Percentiles rank a stretch among this genome's conserved stretches.
phyloP scores from a whole-genome alignment of 129 eudicot species.

The Logfia minima region DNA sequence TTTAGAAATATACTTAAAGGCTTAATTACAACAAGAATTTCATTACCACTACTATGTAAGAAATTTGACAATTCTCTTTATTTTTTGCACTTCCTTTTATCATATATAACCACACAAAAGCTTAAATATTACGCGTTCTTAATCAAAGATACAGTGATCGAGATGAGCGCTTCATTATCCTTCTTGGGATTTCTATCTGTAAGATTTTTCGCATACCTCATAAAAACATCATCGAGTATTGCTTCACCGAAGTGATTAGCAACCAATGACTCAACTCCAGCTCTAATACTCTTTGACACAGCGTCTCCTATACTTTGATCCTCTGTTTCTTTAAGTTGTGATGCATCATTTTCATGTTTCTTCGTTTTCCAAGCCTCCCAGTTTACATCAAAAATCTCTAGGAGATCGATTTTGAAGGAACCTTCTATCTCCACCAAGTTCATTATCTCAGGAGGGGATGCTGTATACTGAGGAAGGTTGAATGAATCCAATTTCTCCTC shows the following conservation, averaged over 20 bases:
- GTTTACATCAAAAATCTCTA: conserved; percentile 30
- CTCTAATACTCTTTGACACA: no score
- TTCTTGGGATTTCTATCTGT: conserved; percentile 19
- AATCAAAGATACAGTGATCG: no score
- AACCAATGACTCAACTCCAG: no score
- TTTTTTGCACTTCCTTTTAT: neutral
- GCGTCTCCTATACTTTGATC: conserved; percentile 18
- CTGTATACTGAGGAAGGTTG: conserved; percentile 37
- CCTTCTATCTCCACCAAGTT: conserved; percentile 38
- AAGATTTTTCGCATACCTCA: neutral
- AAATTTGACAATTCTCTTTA: neutral
- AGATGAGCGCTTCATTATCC: conserved; percentile 25
- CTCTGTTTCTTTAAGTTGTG: neutral
- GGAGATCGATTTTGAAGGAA: conserved; percentile 27
- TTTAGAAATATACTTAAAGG: neutral
- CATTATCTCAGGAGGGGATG: conserved; percentile 5
- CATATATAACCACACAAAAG: neutral
- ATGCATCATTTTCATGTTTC: neutral
- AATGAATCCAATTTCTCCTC: conserved; percentile 9
- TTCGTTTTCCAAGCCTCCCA: conserved; percentile 22
- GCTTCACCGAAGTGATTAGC: conserved; percentile 30
- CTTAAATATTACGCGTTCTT: no score
- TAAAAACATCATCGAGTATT: conserved; percentile 44
- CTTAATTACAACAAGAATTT: neutral
- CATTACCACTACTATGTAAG: neutral